These are phyloP conservation scores for Oryza longistaminata DNA, from an alignment of 176 grass and related monocot species.

Conservation along the genomic window DNA sequence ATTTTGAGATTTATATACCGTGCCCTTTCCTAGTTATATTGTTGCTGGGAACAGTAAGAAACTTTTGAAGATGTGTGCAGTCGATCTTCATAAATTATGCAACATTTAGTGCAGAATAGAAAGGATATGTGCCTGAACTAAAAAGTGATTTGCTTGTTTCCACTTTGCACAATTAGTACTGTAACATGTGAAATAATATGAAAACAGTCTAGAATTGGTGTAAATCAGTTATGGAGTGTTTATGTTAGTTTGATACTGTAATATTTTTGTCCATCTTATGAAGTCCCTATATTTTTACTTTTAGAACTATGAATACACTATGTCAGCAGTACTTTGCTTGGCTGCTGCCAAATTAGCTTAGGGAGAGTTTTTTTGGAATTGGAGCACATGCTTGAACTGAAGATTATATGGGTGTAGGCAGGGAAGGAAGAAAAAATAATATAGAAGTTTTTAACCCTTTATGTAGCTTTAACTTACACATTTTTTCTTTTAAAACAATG, in stretches of 20 bases:
- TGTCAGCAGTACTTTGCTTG: not conserved
- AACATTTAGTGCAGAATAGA: not conserved
- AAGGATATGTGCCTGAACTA: not conserved
- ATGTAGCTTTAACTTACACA: not conserved
- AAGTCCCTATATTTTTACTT: not conserved
- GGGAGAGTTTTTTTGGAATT: not conserved
- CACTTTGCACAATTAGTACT: conserved; percentile 15
- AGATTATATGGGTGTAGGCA: not conserved
- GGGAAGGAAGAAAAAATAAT: not conserved
- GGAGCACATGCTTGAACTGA: not conserved
- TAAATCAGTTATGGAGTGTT: too few relatives aligned
- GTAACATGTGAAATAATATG: not conserved
- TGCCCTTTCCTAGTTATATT: not conserved
- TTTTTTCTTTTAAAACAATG: not conserved
- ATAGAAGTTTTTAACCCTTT: not conserved
- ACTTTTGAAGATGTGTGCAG: not conserved
- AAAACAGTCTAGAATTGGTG: not conserved
- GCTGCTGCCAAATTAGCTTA: not conserved
- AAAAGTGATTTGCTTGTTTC: not conserved
- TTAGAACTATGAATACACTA: not conserved
- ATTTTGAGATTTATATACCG: not conserved
- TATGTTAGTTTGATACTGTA: not conserved
- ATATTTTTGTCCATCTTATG: not conserved
- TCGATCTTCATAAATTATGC: not conserved
- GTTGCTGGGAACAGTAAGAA: not conserved